Evolutionary conservation across 2,329 filamentous ascomycete genomes (phyloP), one percentile per base, ranked within the genome.

Genomic region (Botrytis medusae): DNA sequence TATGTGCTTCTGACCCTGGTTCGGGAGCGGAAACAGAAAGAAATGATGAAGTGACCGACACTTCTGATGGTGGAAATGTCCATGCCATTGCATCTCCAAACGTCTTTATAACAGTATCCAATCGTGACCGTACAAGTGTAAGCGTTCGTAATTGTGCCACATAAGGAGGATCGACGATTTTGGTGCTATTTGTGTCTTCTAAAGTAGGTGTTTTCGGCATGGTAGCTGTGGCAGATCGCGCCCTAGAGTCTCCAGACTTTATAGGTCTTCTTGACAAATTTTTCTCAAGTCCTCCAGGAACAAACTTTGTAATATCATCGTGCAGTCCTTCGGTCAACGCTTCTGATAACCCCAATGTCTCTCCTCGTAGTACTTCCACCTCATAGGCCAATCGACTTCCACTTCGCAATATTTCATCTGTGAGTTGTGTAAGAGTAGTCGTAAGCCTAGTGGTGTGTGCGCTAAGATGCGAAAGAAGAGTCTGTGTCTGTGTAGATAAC

Each of bases 21-120:
- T 95, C 93, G 0, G 95, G 95, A 0, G 92, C 93, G 0, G 95
- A 97, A 20, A 98, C 94, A 9, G 93, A 97, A 64, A 98, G 90
- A 79, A 98, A 94, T 0, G 93, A 94, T 0, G 93, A 95, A 63
- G 91, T 89, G 73, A 97, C 89, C 0, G 93, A 95, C 20, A 95
- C 84, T 80, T 97, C 94, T 0, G 93, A 97, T 0, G 95, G 95
- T 0, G 95, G 93, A 68, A 98, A 90, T 1, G 93, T 92, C 87
- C 97, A 98, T 78, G 97, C 92, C 93, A 98, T 97, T 46, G 96
- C 95, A 78, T 97, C 92, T 59, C 95, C 95, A 81, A 99, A 99
- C 1, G 91, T 92, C 81, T 93, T 92, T 79, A 98, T 94, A 37
- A 98, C 95, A 1, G 90, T 88, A 76, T 98, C 95, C 25, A 99